These are phyloP conservation scores for Musa acuminata DNA, from an alignment of 176 grass and related monocot genomes.

Conservation along the genomic window DNA sequence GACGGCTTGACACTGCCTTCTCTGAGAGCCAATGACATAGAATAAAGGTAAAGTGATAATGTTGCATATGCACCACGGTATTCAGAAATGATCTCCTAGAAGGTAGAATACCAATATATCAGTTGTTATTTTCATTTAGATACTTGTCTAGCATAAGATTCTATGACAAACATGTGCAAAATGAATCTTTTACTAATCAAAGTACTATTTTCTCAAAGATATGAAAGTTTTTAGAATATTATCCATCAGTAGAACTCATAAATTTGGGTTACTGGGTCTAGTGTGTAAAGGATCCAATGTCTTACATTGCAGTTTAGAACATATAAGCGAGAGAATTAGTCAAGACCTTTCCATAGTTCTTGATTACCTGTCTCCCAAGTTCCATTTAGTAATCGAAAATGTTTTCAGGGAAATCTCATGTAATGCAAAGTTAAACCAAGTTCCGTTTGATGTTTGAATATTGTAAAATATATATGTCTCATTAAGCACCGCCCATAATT, in stretches of 20 bases:
- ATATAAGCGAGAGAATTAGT: neutral
- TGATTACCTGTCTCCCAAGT: neutral
- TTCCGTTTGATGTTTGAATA: neutral
- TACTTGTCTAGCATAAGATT: neutral
- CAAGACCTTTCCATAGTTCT: neutral
- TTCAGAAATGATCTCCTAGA: neutral
- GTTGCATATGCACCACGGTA: neutral
- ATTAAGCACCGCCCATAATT: neutral
- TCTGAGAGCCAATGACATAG: neutral
- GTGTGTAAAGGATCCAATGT: too few species aligned
- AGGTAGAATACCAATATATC: neutral
- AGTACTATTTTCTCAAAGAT: neutral
- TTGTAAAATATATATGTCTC: neutral
- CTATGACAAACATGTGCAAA: neutral
- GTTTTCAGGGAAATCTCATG: neutral
- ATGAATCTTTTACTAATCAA: neutral
- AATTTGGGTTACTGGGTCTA: too few species aligned
- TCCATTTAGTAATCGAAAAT: neutral
- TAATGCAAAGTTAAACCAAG: neutral
- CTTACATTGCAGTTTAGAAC: neutral
- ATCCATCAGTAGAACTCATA: too few species aligned
- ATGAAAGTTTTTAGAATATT: neutral
- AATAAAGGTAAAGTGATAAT: neutral
- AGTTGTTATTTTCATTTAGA: neutral
- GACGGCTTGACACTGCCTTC: neutral